Evolutionary conservation across 257 asterid genomes (phyloP).

Genomic region (Solanum pennellii): DNA sequence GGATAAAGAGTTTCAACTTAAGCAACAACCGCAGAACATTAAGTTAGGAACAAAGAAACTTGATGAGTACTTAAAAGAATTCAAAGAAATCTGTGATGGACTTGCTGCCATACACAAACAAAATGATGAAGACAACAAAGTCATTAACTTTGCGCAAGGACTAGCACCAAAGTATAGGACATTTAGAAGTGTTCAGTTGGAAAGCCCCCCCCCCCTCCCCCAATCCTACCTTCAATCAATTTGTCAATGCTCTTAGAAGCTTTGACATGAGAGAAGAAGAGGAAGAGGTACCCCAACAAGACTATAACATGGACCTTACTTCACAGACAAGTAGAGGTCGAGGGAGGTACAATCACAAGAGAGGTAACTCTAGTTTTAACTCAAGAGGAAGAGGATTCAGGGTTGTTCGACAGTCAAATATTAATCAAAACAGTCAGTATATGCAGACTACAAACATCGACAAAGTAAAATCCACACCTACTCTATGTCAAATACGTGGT

Average conservation of each 20-base stretch:
- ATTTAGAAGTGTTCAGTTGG: background rate
- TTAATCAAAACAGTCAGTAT: too few relatives aligned
- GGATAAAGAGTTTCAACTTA: background rate
- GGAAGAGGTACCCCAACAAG: background rate
- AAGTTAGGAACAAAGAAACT: background rate
- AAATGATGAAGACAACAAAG: background rate
- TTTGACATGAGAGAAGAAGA: background rate
- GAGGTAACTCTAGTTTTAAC: background rate
- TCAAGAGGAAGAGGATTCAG: background rate
- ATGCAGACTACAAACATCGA: too few relatives aligned
- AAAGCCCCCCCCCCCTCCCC: too few relatives aligned
- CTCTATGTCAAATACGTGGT: background rate
- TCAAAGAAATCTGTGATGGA: background rate
- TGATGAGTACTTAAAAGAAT: background rate
- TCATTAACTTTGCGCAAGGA: background rate
- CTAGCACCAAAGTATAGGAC: background rate
- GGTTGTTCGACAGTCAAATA: background rate
- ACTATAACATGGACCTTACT: background rate
- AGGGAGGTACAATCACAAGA: background rate
- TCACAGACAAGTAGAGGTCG: background rate
- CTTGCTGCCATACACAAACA: background rate
- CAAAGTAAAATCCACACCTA: too few relatives aligned
- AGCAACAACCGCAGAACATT: background rate
- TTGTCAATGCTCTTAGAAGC: background rate
- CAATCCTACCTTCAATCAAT: too few relatives aligned